phyloP scores from a whole-genome alignment of 2,329 filamentous ascomycete species.

The Laburnicola sp. region DNA sequence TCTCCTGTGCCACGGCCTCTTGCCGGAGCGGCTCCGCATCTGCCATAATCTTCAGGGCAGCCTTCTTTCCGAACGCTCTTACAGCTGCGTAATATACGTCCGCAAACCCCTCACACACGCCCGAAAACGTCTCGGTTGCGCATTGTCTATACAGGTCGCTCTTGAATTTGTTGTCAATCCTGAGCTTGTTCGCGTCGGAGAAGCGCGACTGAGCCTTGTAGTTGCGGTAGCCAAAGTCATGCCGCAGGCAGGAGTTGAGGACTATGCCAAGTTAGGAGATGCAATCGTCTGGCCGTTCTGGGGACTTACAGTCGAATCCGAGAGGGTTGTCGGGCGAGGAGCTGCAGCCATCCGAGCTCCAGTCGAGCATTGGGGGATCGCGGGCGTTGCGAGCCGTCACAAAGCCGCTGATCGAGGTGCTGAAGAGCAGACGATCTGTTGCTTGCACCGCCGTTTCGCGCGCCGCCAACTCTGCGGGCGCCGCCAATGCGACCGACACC shows the following conservation, averaged over 20 bases:
- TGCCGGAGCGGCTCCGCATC: background rate
- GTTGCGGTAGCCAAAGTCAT: conserved; percentile 60
- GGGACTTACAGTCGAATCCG: conserved; percentile 34
- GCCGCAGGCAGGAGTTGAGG: conserved; percentile 47
- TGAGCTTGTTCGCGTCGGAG: conserved; percentile 41
- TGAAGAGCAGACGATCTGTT: conserved; percentile 56
- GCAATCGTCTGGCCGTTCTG: background rate
- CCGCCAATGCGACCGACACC: conserved; percentile 6
- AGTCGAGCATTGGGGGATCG: conserved; percentile 46
- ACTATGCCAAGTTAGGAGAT: conserved; percentile 15
- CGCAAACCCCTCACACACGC: conserved; percentile 32
- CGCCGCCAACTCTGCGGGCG: conserved; percentile 4
- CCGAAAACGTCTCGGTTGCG: conserved; percentile 17
- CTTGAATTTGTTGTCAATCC: conserved; percentile 57
- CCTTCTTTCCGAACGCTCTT: conserved; percentile 23
- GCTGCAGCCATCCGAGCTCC: conserved; percentile 45
- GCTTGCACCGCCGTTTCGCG: conserved; percentile 21
- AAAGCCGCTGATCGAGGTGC: conserved; percentile 50
- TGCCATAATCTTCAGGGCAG: background rate
- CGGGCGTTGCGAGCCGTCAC: conserved; percentile 45
- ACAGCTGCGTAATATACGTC: conserved; percentile 42
- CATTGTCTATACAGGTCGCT: conserved; percentile 41
- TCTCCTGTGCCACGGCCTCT: background rate
- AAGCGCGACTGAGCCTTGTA: conserved; percentile 56
- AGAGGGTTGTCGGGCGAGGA: conserved; percentile 37